These are phyloP conservation scores for Fusarium caatingaense DNA, from an alignment of 2,329 filamentous ascomycete species.

Conservation along the genomic window DNA sequence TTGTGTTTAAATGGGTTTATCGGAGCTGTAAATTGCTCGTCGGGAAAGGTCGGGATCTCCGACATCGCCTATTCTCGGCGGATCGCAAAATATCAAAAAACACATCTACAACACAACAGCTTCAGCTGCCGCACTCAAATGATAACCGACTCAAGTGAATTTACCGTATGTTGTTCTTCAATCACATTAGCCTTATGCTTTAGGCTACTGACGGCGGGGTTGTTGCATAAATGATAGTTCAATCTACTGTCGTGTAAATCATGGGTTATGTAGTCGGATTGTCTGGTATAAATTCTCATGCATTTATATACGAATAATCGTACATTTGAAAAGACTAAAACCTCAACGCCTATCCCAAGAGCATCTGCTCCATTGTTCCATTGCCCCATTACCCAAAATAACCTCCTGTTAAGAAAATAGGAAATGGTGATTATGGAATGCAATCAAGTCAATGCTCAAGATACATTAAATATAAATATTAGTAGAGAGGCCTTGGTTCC, in stretches of 20 bases:
- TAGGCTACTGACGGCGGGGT: neutral
- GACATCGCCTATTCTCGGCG: conserved; percentile 34
- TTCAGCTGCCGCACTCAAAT: neutral
- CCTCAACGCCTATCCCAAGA: conserved; percentile 40
- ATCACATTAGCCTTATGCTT: neutral
- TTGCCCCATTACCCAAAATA: conserved; percentile 14
- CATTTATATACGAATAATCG: conserved; percentile 23
- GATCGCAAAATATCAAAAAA: conserved; percentile 33
- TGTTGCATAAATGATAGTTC: neutral
- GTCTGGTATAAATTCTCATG: conserved; percentile 10
- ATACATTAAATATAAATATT: conserved; percentile 29
- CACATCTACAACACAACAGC: conserved; percentile 24
- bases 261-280: neutral
- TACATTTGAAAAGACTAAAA: conserved; percentile 29
- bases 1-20: conserved; percentile 38
- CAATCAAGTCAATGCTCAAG: neutral
- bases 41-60: conserved; percentile 45
- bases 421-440: conserved; percentile 29
- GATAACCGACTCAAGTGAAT: neutral
- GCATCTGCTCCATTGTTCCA: conserved; percentile 20
- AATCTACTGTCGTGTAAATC: neutral
- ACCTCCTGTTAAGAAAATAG: conserved; percentile 19
- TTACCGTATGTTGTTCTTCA: neutral
- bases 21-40: conserved; percentile 41
- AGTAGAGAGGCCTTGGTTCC: conserved; percentile 57